Evolutionary conservation across 176 grass and related monocot species (phyloP).

Genomic region (Alopecurus myosuroides): DNA sequence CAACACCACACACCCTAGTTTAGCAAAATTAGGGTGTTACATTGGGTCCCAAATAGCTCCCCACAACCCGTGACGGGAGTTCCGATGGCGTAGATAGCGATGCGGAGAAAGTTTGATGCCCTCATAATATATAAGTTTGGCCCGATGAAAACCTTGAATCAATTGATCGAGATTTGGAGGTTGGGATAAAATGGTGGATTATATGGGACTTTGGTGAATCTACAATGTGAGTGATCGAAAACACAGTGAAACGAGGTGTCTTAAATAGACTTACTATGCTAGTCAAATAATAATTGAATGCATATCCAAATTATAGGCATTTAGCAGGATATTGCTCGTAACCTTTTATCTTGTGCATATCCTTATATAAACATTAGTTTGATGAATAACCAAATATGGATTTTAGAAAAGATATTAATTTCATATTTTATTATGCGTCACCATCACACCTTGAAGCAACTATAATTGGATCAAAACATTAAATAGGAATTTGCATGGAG

Average conservation of each 20-base stretch:
- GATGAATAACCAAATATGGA: too few relatives aligned
- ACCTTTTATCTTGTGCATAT: neutral
- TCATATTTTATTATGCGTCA: too few relatives aligned
- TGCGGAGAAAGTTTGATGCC: neutral
- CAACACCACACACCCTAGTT: too few relatives aligned
- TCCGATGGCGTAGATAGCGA: neutral
- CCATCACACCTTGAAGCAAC: too few relatives aligned
- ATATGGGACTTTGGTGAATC: too few relatives aligned
- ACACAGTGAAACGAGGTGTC: neutral
- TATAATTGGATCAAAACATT: too few relatives aligned
- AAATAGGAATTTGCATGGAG: too few relatives aligned
- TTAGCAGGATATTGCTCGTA: neutral
- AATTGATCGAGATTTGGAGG: neutral
- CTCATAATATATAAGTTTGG: neutral
- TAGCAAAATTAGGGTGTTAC: too few relatives aligned
- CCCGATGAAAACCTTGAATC: neutral
- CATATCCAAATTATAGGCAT: neutral
- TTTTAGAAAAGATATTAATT: too few relatives aligned
- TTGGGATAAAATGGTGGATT: neutral
- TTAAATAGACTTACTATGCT: neutral
- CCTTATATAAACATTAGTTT: too few relatives aligned
- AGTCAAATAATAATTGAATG: neutral
- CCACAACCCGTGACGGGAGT: neutral
- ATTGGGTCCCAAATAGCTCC: neutral
- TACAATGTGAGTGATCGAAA: neutral